These are phyloP conservation scores for Monosiga brevicollis DNA, from an alignment of 78 protist genomes.

Conservation along the genomic window DNA sequence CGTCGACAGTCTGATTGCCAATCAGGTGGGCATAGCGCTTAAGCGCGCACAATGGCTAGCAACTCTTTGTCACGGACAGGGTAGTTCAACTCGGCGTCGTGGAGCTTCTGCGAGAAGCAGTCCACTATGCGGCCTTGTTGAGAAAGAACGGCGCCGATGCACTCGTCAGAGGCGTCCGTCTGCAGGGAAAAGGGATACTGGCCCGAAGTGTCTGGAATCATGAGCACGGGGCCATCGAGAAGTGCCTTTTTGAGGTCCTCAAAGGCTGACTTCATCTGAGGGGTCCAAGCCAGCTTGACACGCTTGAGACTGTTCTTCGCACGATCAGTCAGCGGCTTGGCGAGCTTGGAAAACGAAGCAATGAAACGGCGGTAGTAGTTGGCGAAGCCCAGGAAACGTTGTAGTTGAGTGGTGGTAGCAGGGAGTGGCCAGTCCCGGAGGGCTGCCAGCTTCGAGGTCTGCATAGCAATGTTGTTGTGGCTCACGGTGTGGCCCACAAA, in stretches of 20 bases:
- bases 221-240: background rate
- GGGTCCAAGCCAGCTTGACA: background rate
- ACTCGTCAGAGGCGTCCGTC: slow-evolving; percentile 31
- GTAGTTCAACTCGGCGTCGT: slow-evolving; percentile 14
- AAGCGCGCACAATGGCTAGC: slow-evolving; percentile 10
- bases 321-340: background rate
- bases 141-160: slow-evolving; percentile 22
- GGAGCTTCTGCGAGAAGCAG: slow-evolving; percentile 15
- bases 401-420: background rate
- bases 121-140: slow-evolving; percentile 23
- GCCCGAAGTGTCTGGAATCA: background rate
- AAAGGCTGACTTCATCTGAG: background rate
- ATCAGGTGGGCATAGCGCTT: background rate
- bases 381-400: slow-evolving; percentile 9
- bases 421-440: slow-evolving; percentile 10
- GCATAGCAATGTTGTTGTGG: background rate
- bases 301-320: slow-evolving; percentile 10
- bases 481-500: slow-evolving; percentile 17
- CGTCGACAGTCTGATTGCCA: background rate
- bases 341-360: background rate
- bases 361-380: slow-evolving; percentile 30
- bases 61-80: slow-evolving; percentile 13
- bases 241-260: background rate
- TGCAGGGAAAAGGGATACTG: background rate
- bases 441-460: background rate